Percentiles rank a stretch among this genome's conserved stretches.
Evolutionary conservation across 345 rosid genomes (phyloP).

Genomic region (Moricandia moricandioides): DNA sequence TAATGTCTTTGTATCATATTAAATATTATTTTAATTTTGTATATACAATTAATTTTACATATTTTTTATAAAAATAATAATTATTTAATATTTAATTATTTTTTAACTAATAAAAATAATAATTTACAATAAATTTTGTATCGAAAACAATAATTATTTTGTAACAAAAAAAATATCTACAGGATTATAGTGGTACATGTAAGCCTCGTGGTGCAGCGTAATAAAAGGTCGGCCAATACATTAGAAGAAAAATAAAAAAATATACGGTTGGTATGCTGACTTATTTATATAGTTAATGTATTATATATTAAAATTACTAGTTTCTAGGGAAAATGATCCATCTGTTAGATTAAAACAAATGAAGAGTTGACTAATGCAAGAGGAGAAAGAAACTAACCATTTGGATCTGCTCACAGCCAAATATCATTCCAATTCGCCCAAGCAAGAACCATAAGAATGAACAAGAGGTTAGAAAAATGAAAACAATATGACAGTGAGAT

Average conservation of each 20-base stretch:
- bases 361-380: conserved; percentile 31
- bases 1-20: too few relatives aligned
- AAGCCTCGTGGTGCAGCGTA: conserved; percentile 26
- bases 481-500: neutral
- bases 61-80: too few relatives aligned
- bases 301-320: neutral
- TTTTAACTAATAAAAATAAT: too few relatives aligned
- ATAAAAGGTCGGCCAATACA: conserved; percentile 12
- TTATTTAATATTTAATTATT: too few relatives aligned
- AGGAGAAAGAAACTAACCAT: conserved; percentile 48
- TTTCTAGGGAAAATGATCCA: conserved; percentile 25
- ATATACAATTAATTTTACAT: too few relatives aligned
- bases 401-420: conserved; percentile 54
- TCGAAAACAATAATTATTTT: too few relatives aligned
- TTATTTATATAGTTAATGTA: conserved; percentile 15
- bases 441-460: conserved; percentile 11
- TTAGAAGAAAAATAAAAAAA: conserved; percentile 21
- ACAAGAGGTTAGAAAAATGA: conserved; percentile 2
- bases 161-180: too few relatives aligned
- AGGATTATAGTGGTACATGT: too few relatives aligned
- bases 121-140: too few relatives aligned
- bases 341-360: conserved; percentile 24
- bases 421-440: conserved; percentile 19
- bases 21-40: too few relatives aligned
- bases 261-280: conserved; percentile 21